Base-by-base conservation (phyloP, 768 basidiomycete genomes). In the Pleurotus pulmonarius region DNA sequence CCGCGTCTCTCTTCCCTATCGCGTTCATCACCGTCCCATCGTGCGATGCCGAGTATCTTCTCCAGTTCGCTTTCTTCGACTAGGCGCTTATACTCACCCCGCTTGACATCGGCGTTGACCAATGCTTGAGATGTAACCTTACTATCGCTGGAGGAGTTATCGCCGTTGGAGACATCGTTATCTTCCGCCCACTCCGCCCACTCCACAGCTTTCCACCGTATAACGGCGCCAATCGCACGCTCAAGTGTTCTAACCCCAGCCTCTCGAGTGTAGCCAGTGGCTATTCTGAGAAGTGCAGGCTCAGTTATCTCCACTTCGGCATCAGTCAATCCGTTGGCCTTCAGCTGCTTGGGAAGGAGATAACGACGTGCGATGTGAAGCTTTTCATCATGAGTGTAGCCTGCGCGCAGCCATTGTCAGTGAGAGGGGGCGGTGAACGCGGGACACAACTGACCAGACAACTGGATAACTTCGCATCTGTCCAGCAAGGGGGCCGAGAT, bases 201-300 rank as follows among this genome's bases (percentile, higher is more conserved):
- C 63, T 97, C 88, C 4, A 98, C 95, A 1, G 93, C 94, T 65
- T 97, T 97, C 61, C 80, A 88, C 29, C 94, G 75, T n/a, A 89
- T 89, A n/a, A 98, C 86, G 20, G 86, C 80, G 2, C 92, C 93
- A 41, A 98, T 85, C 2, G 90, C 84, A 11, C 94, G 83, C 64
- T 97, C 94, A 13, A 96, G 80, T 45, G 84, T 86, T 37, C 95
- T 83, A n/a, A 98, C 94, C 34, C 95, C 95, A 0, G 94, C 92
- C 69, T 98, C 94, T 5, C 91, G 78, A 1, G 94, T 95, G 64
- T 93, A 95, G 13, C 85, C 78, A 1, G 86, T 89, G 16, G 88
- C 85, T 48, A 96, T 80, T 49, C 83, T 80, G 55, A 87, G 70
- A 26, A 96, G 68, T 0, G 87, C 86, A 8, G 84, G 82, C 51